A percentile compares a stretch with the other conserved stretches of the same genome.
Conservation (phyloP, 495 filamentous ascomycete genomes). For the Amniculicola lignicola region DNA sequence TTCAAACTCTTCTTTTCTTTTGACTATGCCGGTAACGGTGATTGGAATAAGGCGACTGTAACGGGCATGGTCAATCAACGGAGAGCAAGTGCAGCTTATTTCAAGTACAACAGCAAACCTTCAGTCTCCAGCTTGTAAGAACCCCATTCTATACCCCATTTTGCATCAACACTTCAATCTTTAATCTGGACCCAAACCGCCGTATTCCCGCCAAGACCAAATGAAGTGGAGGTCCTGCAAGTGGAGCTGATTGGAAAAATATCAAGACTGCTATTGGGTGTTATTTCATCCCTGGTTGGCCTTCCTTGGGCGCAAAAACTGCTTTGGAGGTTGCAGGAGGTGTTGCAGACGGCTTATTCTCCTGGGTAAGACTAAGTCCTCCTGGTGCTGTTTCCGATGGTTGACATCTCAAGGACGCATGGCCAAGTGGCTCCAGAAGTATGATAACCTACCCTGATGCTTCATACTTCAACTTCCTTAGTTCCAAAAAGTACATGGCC, state of each 20-base stretch:
- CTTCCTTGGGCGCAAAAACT: constrained; percentile 44
- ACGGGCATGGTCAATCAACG: too few species aligned
- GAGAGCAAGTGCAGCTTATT: too few species aligned
- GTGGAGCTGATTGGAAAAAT: constrained; percentile 54
- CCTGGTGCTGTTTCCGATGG: too few species aligned
- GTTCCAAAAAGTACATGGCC: constrained; percentile 74
- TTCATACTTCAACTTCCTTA: constrained; percentile 3
- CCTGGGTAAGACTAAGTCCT: too few species aligned
- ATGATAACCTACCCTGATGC: constrained; percentile 44
- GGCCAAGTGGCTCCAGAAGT: constrained; percentile 51
- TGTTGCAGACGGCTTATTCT: constrained; percentile 60
- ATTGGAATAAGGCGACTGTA: too few species aligned
- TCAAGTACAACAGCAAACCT: too few species aligned
- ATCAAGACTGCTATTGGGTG: constrained; percentile 54
- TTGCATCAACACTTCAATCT: too few species aligned
- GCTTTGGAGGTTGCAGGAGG: constrained; percentile 43
- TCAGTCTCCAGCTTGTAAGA: too few species aligned
- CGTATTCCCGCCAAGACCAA: too few species aligned
- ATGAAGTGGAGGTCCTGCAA: constrained; percentile 59
- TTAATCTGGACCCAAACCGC: too few species aligned
- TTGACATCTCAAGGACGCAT: too few species aligned
- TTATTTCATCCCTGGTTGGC: constrained; percentile 64
- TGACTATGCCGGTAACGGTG: constrained; percentile 56
- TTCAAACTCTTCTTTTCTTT: constrained; percentile 71
- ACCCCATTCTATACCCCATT: too few species aligned